Evolutionary conservation across 1,284 basidiomycete species (phyloP).

Genomic region (Inonotus obliquus): DNA sequence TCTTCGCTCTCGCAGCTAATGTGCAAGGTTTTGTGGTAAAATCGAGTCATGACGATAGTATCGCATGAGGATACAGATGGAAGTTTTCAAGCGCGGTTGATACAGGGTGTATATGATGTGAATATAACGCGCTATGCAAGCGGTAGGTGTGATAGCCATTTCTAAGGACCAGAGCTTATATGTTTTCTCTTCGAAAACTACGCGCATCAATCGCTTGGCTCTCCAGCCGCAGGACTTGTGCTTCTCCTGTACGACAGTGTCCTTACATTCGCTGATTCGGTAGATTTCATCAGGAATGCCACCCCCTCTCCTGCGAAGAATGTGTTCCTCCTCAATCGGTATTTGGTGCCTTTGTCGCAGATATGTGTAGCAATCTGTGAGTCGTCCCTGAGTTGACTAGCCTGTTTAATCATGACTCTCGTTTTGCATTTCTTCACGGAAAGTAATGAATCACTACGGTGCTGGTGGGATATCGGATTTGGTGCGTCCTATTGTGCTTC

Average conservation of each 20-base stretch:
- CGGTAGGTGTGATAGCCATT: background rate
- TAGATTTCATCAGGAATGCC: constrained; percentile 23
- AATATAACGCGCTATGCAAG: background rate
- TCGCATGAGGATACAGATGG: too few species aligned
- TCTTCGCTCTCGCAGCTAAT: too few species aligned
- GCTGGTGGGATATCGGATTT: background rate
- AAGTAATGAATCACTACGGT: constrained; percentile 6
- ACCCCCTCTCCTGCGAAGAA: constrained; percentile 18
- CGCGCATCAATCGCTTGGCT: too few species aligned
- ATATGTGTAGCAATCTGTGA: constrained; percentile 7
- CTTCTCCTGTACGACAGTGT: constrained; percentile 25
- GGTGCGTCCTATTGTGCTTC: background rate
- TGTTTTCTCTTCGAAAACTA: too few species aligned
- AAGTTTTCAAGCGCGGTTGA: too few species aligned
- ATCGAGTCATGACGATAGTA: too few species aligned
- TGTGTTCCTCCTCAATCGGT: constrained; percentile 23
- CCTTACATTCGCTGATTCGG: constrained; percentile 25
- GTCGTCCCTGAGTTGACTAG: background rate
- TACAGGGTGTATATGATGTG: background rate
- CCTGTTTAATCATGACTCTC: background rate
- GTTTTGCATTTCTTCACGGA: too few species aligned
- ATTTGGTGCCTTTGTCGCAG: constrained; percentile 15
- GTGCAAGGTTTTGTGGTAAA: too few species aligned
- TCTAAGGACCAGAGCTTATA: too few species aligned
- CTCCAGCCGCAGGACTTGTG: constrained; percentile 21